Conservation (phyloP, 2,329 filamentous ascomycete genomes). For the Saccharata proteae region DNA sequence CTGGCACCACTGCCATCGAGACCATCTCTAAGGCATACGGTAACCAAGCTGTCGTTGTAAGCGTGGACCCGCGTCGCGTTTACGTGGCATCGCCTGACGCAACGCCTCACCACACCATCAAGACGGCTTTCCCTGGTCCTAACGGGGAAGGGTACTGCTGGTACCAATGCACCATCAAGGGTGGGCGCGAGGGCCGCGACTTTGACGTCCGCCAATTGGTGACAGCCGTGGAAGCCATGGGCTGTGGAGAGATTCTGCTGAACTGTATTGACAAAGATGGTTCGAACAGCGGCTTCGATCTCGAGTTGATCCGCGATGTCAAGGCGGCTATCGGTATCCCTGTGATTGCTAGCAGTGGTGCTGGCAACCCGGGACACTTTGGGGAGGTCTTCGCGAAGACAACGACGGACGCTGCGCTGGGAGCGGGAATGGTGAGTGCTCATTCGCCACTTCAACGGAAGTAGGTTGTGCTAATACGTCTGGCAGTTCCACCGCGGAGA, state of each 20-base stretch:
- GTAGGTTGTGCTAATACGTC: too few relatives aligned
- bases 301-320: slow-evolving; percentile 80
- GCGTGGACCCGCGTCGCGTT: slow-evolving; percentile 83
- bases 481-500: slow-evolving; percentile 79
- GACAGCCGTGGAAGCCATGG: slow-evolving; percentile 89
- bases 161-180: slow-evolving; percentile 97
- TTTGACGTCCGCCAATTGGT: slow-evolving; percentile 83
- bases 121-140: slow-evolving; percentile 57
- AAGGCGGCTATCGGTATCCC: slow-evolving; percentile 82
- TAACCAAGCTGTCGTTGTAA: slow-evolving; percentile 92
- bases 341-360: slow-evolving; percentile 89
- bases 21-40: slow-evolving; percentile 89
- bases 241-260: slow-evolving; percentile 81
- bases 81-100: slow-evolving; percentile 61
- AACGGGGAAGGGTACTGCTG: slow-evolving; percentile 74
- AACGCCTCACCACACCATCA: slow-evolving; percentile 63
- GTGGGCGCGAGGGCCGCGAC: slow-evolving; percentile 86
- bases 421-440: slow-evolving; percentile 69
- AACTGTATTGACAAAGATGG: slow-evolving; percentile 98
- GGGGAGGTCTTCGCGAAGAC: slow-evolving; percentile 81
- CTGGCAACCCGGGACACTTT: slow-evolving; percentile 79
- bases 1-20: slow-evolving; percentile 84
- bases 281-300: slow-evolving; percentile 85
- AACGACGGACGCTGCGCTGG: slow-evolving; percentile 78
- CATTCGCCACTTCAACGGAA: too few relatives aligned